Conservation (phyloP, 1,139 yeast species). For the Kodamaea sp. region DNA sequence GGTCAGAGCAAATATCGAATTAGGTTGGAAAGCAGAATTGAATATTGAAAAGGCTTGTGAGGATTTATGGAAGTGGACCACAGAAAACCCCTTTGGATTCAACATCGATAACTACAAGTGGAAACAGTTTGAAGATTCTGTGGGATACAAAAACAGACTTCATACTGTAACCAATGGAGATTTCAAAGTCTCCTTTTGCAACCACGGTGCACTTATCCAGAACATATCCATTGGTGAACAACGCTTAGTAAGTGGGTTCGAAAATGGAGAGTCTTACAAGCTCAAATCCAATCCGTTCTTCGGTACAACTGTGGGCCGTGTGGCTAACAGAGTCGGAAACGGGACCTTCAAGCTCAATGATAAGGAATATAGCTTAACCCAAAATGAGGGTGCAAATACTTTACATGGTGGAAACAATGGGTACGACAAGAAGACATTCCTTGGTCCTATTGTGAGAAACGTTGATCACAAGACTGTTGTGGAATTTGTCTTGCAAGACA, state of each 20-base stretch:
- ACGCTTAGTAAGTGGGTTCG: constrained; percentile 36
- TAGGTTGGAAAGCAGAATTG: constrained; percentile 63
- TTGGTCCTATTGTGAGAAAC: constrained; percentile 51
- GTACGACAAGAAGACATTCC: constrained; percentile 49
- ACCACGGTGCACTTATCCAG: constrained; percentile 56
- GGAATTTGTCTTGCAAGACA: constrained; percentile 43
- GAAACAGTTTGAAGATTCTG: constrained; percentile 24
- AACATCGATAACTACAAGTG: constrained; percentile 38
- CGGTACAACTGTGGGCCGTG: constrained; percentile 67
- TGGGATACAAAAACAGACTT: constrained; percentile 35
- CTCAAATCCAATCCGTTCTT: constrained; percentile 48
- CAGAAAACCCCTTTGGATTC: constrained; percentile 68
- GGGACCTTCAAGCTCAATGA: constrained; percentile 48
- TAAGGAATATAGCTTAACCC: constrained; percentile 36
- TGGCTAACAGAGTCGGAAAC: constrained; percentile 58
- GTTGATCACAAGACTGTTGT: constrained; percentile 34
- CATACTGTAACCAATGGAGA: constrained; percentile 38
- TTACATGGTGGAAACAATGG: constrained; percentile 58
- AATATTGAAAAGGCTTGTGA: constrained; percentile 65
- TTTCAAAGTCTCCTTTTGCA: constrained; percentile 47
- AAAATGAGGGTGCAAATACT: constrained; percentile 45
- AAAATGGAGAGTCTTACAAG: constrained; percentile 37
- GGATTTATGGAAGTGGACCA: constrained; percentile 81
- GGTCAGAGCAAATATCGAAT: constrained; percentile 63
- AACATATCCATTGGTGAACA: constrained; percentile 37